Evolutionary conservation across 106 monocot species (phyloP), one percentile per base, ranked within the genome.

Genomic region (Posidonia australis): DNA sequence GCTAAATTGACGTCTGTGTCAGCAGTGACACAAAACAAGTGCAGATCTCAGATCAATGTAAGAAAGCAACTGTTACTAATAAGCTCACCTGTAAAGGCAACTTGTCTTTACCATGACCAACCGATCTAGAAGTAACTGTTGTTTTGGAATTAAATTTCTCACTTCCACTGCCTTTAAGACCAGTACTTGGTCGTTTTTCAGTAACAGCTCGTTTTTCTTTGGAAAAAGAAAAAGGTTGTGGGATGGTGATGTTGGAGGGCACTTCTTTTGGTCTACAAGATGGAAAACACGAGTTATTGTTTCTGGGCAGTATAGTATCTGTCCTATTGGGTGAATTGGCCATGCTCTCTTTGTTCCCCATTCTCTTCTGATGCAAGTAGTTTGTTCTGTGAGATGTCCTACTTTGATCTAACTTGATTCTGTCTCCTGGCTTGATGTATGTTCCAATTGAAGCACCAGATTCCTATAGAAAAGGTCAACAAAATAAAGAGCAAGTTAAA

Each of bases 151-250:
- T 16, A n/a, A 51, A 25, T 58, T 44, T 64, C 20, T 68, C 44
- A 5, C 5, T 69, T 60, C 24, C 70, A 13, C 32, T 20, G 71
- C 77, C 60, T 44, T 80, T 19, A 42, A 61, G 19, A 1, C 19
- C 24, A 54, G 25, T 54, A 54, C 51, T 48, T 66, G 73, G 62
- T 62, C 56, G 54, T 58, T 64, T 86, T 58, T 69, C 77, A 27
- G 74, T 72, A 43, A 71, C 54, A 75, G n/a, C 13, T n/a, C 20
- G 9, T 43, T 61, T 61, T 61, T 20, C 42, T 11, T 10, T 23
- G 22, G 32, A 13, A 61, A 79, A 69, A 68, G 82, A 71, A 66
- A 79, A 78, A 7, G 79, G 79, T 4, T 60, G 63, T 1, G 82
- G 71, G 64, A 64, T 68, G 0, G 79, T 77, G 67, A 79, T 29